A percentile compares a stretch with the other conserved stretches of the same genome.
Evolutionary conservation across 1,284 basidiomycete species (phyloP).

Genomic region (Apiotrichum akiyoshidainum): DNA sequence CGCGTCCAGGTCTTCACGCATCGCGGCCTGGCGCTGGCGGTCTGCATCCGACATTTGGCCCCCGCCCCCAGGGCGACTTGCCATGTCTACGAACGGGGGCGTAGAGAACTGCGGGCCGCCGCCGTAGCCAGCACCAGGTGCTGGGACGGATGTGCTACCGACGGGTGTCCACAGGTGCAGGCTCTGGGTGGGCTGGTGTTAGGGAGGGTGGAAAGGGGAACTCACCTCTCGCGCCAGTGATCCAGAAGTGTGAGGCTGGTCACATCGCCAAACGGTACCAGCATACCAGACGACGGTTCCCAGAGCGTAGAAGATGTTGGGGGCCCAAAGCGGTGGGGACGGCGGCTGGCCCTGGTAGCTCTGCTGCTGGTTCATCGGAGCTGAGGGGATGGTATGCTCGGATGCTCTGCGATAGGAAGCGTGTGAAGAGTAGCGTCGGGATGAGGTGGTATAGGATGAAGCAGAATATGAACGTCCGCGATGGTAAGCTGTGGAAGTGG

Average conservation of each 20-base stretch:
- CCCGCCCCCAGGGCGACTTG: neutral
- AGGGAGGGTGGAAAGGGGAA: neutral
- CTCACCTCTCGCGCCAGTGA: constrained; percentile 13
- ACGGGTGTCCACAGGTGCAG: constrained; percentile 42
- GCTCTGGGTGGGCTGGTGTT: constrained; percentile 31
- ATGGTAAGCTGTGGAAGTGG: neutral
- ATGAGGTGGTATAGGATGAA: no score
- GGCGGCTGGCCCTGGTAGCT: constrained; percentile 3
- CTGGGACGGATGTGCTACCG: constrained; percentile 5
- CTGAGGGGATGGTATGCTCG: neutral
- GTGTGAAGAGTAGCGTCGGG: no score
- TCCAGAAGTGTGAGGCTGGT: constrained; percentile 32
- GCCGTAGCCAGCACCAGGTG: neutral
- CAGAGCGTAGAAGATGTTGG: constrained; percentile 26
- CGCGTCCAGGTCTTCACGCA: constrained; percentile 16
- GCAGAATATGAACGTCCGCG: neutral
- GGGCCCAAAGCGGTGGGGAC: constrained; percentile 21
- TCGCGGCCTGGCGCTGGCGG: neutral
- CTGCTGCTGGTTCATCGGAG: constrained; percentile 6
- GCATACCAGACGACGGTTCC: constrained; percentile 36
- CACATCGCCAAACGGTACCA: constrained; percentile 41
- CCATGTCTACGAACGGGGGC: neutral
- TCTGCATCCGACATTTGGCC: neutral
- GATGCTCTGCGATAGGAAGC: no score
- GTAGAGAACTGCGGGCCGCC: neutral